phyloP scores from a whole-genome alignment of 352 stramenopile species.

The Phytopythium cucurbitacearum region DNA sequence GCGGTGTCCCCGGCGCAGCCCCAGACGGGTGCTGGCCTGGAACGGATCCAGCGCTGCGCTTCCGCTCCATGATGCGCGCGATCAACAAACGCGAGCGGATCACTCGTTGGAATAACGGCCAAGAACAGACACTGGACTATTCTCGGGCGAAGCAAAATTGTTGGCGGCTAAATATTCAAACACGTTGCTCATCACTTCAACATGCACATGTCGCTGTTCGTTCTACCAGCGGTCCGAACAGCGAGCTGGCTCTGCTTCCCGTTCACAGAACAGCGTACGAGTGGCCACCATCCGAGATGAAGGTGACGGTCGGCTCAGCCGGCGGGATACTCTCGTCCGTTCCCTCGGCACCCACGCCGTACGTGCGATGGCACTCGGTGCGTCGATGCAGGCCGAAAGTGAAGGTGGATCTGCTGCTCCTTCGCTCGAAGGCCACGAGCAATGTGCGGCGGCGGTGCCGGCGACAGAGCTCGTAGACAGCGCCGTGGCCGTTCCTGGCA shows the following conservation, averaged over 20 bases:
- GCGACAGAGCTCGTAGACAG: constrained; percentile 24
- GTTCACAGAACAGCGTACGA: constrained; percentile 29
- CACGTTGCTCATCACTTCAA: too few relatives aligned
- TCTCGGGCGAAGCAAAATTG: too few relatives aligned
- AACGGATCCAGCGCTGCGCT: neutral
- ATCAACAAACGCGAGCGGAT: too few relatives aligned
- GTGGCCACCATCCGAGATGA: constrained; percentile 30
- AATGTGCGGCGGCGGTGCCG: constrained; percentile 4
- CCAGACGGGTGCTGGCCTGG: neutral
- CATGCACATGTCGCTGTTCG: too few relatives aligned
- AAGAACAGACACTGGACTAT: too few relatives aligned
- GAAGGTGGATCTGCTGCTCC: too few relatives aligned
- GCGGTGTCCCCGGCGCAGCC: neutral
- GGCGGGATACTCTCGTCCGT: neutral
- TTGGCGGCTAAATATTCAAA: too few relatives aligned
- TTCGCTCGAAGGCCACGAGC: neutral
- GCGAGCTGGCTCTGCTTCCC: neutral
- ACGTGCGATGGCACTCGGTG: too few relatives aligned
- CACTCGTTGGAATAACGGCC: too few relatives aligned
- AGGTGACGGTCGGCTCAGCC: constrained; percentile 17
- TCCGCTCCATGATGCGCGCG: constrained; percentile 2
- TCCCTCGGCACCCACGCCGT: too few relatives aligned
- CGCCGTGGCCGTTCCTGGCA: constrained; percentile 20
- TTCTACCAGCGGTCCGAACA: too few relatives aligned
- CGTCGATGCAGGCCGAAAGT: too few relatives aligned